These are phyloP conservation scores for Quercus wislizeni DNA, from an alignment of 306 rosid genomes.

Conservation along the genomic window DNA sequence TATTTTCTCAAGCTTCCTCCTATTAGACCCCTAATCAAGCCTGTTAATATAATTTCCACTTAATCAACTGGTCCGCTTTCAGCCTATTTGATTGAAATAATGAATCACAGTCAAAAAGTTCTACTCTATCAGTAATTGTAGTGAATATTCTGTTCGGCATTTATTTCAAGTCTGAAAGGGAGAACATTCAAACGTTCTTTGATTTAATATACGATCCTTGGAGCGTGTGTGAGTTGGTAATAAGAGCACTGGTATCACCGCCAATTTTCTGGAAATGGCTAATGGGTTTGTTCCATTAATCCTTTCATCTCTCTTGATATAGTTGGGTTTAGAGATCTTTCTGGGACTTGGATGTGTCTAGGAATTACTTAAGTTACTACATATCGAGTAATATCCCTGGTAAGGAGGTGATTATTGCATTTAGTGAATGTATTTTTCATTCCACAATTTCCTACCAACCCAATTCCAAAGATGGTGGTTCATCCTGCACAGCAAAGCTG, in stretches of 20 bases:
- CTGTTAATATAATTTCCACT: not conserved
- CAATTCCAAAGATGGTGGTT: constrained; percentile 48
- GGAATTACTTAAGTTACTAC: constrained; percentile 39
- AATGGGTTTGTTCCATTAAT: constrained; percentile 36
- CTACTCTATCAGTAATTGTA: not conserved
- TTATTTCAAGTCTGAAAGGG: constrained; percentile 12
- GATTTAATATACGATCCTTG: constrained; percentile 16
- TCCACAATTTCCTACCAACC: constrained; percentile 39
- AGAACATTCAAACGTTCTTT: not conserved
- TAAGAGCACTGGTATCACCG: constrained; percentile 28
- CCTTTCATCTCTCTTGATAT: constrained; percentile 27
- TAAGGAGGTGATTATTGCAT: constrained; percentile 51
- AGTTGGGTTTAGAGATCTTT: constrained; percentile 38
- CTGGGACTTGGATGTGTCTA: constrained; percentile 37
- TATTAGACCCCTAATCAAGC: not conserved
- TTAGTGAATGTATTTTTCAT: constrained; percentile 29
- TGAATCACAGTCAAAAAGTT: not conserved
- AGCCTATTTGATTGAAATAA: constrained; percentile 14
- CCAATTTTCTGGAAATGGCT: constrained; percentile 29
- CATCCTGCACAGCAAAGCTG: constrained; percentile 53
- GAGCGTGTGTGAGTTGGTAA: constrained; percentile 19
- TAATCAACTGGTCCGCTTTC: constrained; percentile 10
- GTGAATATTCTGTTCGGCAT: not conserved
- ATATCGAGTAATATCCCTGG: constrained; percentile 53
- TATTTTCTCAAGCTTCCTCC: not conserved